Conservation (phyloP, 176 grass and related monocot species). For the Themeda triandra region DNA sequence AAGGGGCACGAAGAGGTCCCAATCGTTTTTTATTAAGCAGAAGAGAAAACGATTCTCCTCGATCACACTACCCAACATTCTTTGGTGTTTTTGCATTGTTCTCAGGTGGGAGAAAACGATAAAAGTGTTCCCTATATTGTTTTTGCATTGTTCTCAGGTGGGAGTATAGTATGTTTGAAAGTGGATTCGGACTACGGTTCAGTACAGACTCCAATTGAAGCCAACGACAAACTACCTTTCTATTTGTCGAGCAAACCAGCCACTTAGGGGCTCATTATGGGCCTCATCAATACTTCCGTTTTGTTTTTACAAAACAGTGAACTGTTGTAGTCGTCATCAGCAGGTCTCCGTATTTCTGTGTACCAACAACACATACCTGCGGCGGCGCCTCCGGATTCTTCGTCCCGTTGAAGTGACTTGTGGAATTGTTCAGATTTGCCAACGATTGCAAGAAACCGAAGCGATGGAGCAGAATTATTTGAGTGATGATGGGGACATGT, state of each 20-base stretch:
- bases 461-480: background rate
- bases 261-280: background rate
- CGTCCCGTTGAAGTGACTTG: constrained; percentile 2
- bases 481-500: constrained; percentile 13
- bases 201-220: background rate
- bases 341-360: background rate
- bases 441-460: background rate
- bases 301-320: background rate
- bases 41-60: too few relatives aligned
- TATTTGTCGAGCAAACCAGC: background rate
- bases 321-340: background rate
- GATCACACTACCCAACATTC: too few relatives aligned
- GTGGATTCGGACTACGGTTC: background rate
- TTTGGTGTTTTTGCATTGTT: too few relatives aligned
- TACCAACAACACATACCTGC: background rate
- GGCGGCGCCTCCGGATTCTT: constrained; percentile 5
- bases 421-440: background rate
- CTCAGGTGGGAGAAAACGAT: too few relatives aligned
- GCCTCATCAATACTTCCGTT: background rate
- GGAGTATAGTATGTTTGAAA: background rate
- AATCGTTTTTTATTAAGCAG: too few relatives aligned
- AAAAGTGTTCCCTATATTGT: too few relatives aligned
- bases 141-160: too few relatives aligned
- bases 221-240: background rate
- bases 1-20: too few relatives aligned